Percentiles rank a stretch among this genome's conserved stretches.
Evolutionary conservation across 768 basidiomycete species (phyloP).

Genomic region (Mycena belliarum): DNA sequence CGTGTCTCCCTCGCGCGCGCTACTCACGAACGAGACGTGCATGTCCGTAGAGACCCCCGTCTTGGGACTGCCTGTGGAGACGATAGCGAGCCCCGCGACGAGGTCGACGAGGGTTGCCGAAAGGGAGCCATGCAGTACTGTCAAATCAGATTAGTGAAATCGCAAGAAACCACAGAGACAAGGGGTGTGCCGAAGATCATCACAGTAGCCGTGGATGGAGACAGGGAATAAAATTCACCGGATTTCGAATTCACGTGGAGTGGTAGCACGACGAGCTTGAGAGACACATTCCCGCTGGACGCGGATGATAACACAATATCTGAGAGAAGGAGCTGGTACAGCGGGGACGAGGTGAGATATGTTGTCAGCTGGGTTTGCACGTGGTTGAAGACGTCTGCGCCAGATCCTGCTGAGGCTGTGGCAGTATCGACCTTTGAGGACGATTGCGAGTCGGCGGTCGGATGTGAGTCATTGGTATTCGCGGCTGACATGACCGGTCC

Average conservation of each 20-base stretch:
- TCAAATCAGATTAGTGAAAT: not conserved
- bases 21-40: conserved; percentile 15
- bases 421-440: not conserved
- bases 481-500: too few species aligned
- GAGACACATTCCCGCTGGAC: not conserved
- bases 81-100: conserved; percentile 17
- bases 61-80: conserved; percentile 12
- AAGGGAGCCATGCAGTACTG: conserved; percentile 20
- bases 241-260: conserved; percentile 21
- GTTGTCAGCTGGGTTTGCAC: conserved; percentile 12
- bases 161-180: not conserved
- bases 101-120: conserved; percentile 20
- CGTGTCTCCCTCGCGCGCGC: conserved; percentile 17
- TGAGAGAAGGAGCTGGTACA: conserved; percentile 16
- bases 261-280: conserved; percentile 18
- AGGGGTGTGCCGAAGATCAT: not conserved
- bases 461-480: too few species aligned
- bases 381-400: not conserved
- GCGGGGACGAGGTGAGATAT: conserved; percentile 20
- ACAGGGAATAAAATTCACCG: not conserved
- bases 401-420: not conserved
- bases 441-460: not conserved
- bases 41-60: conserved; percentile 20
- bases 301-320: conserved; percentile 4
- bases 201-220: not conserved